Evolutionary conservation across 192 early-diverging fungal species (phyloP).

Genomic region (Podila clonocystis): DNA sequence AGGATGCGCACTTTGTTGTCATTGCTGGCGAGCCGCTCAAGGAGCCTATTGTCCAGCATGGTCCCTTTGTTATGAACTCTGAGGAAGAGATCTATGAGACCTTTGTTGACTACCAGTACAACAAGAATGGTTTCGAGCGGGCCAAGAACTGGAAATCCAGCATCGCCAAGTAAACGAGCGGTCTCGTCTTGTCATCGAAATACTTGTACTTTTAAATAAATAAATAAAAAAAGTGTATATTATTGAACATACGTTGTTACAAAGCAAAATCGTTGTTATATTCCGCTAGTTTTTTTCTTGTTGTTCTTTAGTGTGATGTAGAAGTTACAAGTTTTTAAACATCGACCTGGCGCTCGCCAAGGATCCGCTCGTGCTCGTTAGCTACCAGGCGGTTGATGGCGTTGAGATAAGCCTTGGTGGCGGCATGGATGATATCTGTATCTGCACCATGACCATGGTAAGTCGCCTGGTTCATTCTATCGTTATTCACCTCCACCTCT

Average conservation of each 20-base stretch:
- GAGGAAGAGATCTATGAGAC: conserved; percentile 61
- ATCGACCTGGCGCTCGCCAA: conserved; percentile 39
- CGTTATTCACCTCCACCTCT: conserved; percentile 59
- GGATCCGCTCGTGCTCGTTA: conserved; percentile 41
- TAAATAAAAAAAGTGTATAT: too few species aligned
- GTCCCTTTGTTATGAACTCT: conserved; percentile 76
- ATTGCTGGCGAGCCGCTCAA: conserved; percentile 58
- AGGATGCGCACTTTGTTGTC: conserved; percentile 23
- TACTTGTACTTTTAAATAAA: neutral
- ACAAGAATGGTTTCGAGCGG: conserved; percentile 72
- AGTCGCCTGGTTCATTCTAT: conserved; percentile 53
- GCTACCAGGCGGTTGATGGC: conserved; percentile 81
- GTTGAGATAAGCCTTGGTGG: conserved; percentile 88
- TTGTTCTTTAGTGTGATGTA: too few species aligned
- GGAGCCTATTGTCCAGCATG: conserved; percentile 64
- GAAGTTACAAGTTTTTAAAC: conserved; percentile 14
- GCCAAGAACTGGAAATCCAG: conserved; percentile 56
- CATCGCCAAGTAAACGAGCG: conserved; percentile 19
- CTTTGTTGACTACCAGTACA: conserved; percentile 65
- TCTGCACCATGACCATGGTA: conserved; percentile 84
- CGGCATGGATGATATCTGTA: conserved; percentile 87
- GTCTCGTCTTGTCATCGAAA: neutral
- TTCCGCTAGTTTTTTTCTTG: too few species aligned
- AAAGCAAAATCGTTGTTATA: too few species aligned
- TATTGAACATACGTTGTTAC: too few species aligned